A percentile compares a stretch with the other conserved stretches of the same genome.
Evolutionary conservation across 805 yeast genomes (phyloP).

Genomic region (Sugiyamaella valdiviana): DNA sequence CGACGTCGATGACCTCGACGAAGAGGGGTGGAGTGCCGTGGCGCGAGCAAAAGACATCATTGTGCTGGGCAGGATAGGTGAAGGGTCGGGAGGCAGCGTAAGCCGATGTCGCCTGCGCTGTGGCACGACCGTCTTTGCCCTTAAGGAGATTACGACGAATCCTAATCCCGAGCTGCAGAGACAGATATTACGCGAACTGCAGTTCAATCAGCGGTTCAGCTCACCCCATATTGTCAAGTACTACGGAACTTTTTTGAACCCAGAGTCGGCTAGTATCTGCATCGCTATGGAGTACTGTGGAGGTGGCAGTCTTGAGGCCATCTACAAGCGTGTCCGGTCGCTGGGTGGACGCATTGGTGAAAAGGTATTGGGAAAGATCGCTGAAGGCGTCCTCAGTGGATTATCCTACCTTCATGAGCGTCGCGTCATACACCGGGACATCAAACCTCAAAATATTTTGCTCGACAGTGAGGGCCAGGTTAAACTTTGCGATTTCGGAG

Average conservation of each 20-base stretch:
- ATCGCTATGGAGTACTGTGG: conserved; percentile 98
- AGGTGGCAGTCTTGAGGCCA: conserved; percentile 83
- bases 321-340: conserved; percentile 68
- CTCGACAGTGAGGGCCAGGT: conserved; percentile 72
- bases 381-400: conserved; percentile 79
- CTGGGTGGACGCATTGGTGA: conserved; percentile 87
- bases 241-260: conserved; percentile 85
- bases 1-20: conserved; percentile 45
- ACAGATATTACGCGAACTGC: conserved; percentile 85
- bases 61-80: conserved; percentile 73
- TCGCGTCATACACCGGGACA: conserved; percentile 88
- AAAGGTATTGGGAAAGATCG: conserved; percentile 83
- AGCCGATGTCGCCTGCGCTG: conserved; percentile 61
- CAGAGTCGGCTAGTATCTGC: conserved; percentile 70
- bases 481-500: conserved; percentile 95
- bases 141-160: conserved; percentile 66
- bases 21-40: conserved; percentile 65
- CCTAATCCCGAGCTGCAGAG: conserved; percentile 83
- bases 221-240: conserved; percentile 84
- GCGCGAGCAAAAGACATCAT: conserved; percentile 55
- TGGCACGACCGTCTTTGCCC: conserved; percentile 68
- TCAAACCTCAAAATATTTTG: conserved; percentile 90
- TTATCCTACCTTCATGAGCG: conserved; percentile 82
- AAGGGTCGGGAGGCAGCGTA: conserved; percentile 92
- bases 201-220: conserved; percentile 75